Evolutionary conservation across 805 yeast species (phyloP).

Genomic region (Zygosaccharomyces gambellarensis): DNA sequence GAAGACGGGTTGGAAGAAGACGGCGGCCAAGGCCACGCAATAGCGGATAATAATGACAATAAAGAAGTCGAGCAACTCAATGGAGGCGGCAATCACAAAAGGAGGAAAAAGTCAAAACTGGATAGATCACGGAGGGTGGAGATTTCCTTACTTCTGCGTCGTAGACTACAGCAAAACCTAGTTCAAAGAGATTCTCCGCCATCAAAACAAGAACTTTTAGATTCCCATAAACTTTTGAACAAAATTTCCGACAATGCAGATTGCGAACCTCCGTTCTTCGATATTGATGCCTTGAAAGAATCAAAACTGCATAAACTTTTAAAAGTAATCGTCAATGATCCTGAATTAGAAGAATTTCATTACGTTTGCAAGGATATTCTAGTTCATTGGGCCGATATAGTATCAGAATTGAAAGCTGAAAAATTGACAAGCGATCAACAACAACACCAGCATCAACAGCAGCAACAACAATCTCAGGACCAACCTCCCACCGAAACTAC

Average conservation of each 20-base stretch:
- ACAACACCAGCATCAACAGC: slow-evolving; percentile 2
- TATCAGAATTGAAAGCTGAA: slow-evolving; percentile 24
- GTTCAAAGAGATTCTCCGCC: slow-evolving; percentile 32
- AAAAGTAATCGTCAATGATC: slow-evolving; percentile 27
- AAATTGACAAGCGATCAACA: slow-evolving; percentile 16
- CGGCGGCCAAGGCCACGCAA: neutral
- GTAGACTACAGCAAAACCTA: slow-evolving; percentile 31
- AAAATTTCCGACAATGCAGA: slow-evolving; percentile 26
- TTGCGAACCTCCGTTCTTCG: slow-evolving; percentile 30
- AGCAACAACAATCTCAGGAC: slow-evolving; percentile 2
- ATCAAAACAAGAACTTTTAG: slow-evolving; percentile 21
- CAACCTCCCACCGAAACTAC: slow-evolving; percentile 3
- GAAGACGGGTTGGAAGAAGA: neutral
- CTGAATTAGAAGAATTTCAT: slow-evolving; percentile 29
- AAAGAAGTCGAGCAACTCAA: neutral
- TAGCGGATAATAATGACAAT: neutral
- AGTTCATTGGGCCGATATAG: slow-evolving; percentile 23
- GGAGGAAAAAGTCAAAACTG: slow-evolving; percentile 16
- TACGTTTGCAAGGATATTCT: slow-evolving; percentile 25
- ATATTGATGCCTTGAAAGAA: slow-evolving; percentile 26
- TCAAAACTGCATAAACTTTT: slow-evolving; percentile 32
- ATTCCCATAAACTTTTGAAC: slow-evolving; percentile 26
- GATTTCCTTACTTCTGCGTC: slow-evolving; percentile 27
- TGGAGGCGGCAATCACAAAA: neutral
- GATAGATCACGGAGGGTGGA: slow-evolving; percentile 28